Base-by-base conservation (phyloP, 805 yeast genomes). In the Spathaspora arborariae region DNA sequence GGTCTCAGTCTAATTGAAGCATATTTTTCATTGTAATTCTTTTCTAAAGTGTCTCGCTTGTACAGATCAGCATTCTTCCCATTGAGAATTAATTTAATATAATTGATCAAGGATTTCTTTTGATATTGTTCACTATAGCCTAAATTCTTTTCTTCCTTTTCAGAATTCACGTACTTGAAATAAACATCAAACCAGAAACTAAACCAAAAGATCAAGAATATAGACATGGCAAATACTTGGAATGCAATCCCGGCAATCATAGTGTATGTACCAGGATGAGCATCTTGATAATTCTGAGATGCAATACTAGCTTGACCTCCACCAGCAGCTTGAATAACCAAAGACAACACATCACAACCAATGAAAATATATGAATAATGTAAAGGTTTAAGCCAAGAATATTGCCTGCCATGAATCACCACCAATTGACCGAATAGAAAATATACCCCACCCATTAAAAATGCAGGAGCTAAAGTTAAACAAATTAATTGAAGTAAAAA, bases 281-380 rank as follows among this genome's bases (percentile, higher is more conserved):
- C 43, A 44, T 57, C 54, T 34, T 53, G 44, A 27, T 54, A 53
- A 13, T 53, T 39, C 18, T 50, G 37, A 7, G 61, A 51, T 1
- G 64, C 64, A 24, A 45, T 44, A 5, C 67, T 50, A 10, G 68
- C 62, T 45, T 60, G 60, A 15, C 63, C 74, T 7, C 75, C 75
- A n/a, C 70, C 73, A n/a, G 52, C 53, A 7, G 68, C 72, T 50
- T 69, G 75, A 30, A 69, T 54, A 9, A 66, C 42, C 21, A 69
- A 57, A 4, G 70, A 62, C 5, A 64, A 24, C 8, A 69, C 62
- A 46, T 69, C 75, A 39, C 59, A 51, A 3, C 61, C 57, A 40
- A 69, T 66, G 53, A 69, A 69, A 34, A 69, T 55, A 54, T 68
- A 68, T 3, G 73, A 60, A 50, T 69, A 69, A 70, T 70, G 67